These are phyloP conservation scores for Chlamydomonas sp. DNA, from an alignment of 139 green algal species.

Conservation along the genomic window DNA sequence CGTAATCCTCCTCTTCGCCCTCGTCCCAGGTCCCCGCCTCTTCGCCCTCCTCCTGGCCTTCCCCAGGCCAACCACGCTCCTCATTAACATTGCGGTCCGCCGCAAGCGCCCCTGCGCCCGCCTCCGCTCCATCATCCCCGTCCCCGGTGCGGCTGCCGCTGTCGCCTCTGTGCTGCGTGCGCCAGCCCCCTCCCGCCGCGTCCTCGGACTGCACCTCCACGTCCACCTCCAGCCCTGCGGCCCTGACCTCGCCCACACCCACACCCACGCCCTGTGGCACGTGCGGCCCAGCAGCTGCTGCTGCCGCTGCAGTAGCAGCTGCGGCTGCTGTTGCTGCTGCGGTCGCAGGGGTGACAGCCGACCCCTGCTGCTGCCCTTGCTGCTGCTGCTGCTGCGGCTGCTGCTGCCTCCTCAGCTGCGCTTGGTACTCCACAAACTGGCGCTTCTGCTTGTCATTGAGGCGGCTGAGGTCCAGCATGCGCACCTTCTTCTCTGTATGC, in stretches of 20 bases:
- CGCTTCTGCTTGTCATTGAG: slow-evolving; percentile 40
- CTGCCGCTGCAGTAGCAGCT: not conserved
- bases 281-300: not conserved
- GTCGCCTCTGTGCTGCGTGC: too few species aligned
- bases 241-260: too few species aligned
- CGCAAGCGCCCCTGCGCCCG: too few species aligned
- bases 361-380: not conserved
- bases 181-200: too few species aligned
- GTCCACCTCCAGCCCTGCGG: too few species aligned
- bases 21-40: not conserved
- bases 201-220: too few species aligned
- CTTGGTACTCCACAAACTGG: slow-evolving; percentile 16
- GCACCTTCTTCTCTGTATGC: not conserved
- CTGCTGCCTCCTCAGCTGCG: not conserved
- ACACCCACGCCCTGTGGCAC: too few species aligned
- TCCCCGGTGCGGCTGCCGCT: too few species aligned
- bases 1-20: slow-evolving; percentile 2
- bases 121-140: too few species aligned
- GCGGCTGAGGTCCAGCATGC: slow-evolving; percentile 31
- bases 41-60: too few species aligned
- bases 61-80: too few species aligned
- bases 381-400: not conserved
- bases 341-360: not conserved
- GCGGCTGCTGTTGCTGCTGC: not conserved
- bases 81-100: too few species aligned